Base-by-base conservation (phyloP, 2,329 filamentous ascomycete genomes). In the Cladophialophora carrionii region DNA sequence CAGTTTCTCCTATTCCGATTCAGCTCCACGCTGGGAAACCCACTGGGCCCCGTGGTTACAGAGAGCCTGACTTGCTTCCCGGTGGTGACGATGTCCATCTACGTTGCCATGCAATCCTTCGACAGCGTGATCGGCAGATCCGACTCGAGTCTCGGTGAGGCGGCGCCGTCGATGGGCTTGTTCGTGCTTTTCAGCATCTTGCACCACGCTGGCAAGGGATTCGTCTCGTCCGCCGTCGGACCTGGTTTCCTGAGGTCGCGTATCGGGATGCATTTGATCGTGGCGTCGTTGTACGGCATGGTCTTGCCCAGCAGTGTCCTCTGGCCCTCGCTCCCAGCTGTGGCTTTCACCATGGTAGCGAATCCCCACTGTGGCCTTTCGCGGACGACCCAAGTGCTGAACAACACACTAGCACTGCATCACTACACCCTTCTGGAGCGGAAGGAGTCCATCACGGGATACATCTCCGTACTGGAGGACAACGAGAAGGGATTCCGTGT, bases 381-480 rank as follows among this genome's bases (percentile, higher is more conserved):
- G 0, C 80, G 81, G 70, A 87, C 87, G 0, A 86, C 87, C 0
- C 76, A 80, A 0, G 78, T 82, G 0, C 79, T 95, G 43, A 94
- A 96, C 73, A 78, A 79, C 4, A 88, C 86, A 0, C 79, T 98
- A 51, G 78, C 80, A 22, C 77, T 81, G 0, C 82, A 89, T 41
- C 87, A 89, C 17, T 98, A 89, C 84, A 84, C 86, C 1, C 78
- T 98, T 1, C 76, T 98, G 52, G 93, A 92, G 55, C 88, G 95
- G 10, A 84, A 86, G 70, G 95, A 98, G 77, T 96, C 92, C 0
- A 78, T 90, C 56, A 98, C 95, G 0, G 95, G 95, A 6, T 98
- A 99, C 74, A 83, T 99, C 51, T 96, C 94, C 0, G 91, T 99
- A 1, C 76, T 97, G 29, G 91, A 99, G 70, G 95, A 88, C 74